These are phyloP conservation scores for Paraphysoderma sedebokerense DNA, from an alignment of 371 early-diverging fungal genomes.

Conservation along the genomic window DNA sequence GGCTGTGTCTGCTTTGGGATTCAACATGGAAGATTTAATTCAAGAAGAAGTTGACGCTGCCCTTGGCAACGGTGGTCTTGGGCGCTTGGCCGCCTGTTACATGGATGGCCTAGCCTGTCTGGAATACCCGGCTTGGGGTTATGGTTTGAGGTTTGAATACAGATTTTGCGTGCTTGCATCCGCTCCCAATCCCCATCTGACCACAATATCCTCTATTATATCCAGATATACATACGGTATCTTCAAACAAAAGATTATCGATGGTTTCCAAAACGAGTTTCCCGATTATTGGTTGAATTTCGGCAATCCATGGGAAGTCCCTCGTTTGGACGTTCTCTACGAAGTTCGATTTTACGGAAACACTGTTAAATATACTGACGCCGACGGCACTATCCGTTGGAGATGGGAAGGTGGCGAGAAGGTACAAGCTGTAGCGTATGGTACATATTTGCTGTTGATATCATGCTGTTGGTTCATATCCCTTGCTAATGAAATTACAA, in stretches of 20 bases:
- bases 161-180: too few species aligned
- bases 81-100: slow-evolving; percentile 76
- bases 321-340: slow-evolving; percentile 66
- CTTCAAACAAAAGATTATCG: slow-evolving; percentile 78
- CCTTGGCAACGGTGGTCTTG: slow-evolving; percentile 84
- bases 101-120: slow-evolving; percentile 77
- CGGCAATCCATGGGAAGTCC: slow-evolving; percentile 86
- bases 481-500: slow-evolving; percentile 29
- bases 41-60: slow-evolving; percentile 82
- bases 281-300: slow-evolving; percentile 79
- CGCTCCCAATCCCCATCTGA: too few species aligned
- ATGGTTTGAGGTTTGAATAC: slow-evolving; percentile 38
- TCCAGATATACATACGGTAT: slow-evolving; percentile 93
- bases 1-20: slow-evolving; percentile 52
- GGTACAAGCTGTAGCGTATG: slow-evolving; percentile 79
- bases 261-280: slow-evolving; percentile 77
- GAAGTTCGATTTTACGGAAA: slow-evolving; percentile 72
- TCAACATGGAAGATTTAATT: slow-evolving; percentile 67
- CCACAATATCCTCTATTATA: too few species aligned
- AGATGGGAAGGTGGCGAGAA: slow-evolving; percentile 68
- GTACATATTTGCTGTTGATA: too few species aligned
- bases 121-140: slow-evolving; percentile 79
- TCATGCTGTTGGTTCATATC: too few species aligned
- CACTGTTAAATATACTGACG: slow-evolving; percentile 42
- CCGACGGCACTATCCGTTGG: slow-evolving; percentile 33